phyloP scores from a whole-genome alignment of 202 grass and related monocot genomes.

The Musa balbisiana region DNA sequence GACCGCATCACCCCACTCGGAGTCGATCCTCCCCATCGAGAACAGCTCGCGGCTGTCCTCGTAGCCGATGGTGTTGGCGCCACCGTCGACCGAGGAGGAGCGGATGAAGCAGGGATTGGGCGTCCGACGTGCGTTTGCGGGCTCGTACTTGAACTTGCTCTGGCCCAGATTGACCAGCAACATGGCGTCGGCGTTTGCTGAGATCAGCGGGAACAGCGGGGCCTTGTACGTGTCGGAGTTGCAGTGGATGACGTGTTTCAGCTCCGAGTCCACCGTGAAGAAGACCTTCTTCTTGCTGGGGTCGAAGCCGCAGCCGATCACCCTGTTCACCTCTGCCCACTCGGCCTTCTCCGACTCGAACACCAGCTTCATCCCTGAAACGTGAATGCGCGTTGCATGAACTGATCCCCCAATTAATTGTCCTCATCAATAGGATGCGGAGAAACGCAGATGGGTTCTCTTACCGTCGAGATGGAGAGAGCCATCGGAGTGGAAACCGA shows the following conservation, averaged over 20 bases:
- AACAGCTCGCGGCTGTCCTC: constrained; percentile 94
- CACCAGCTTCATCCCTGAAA: constrained; percentile 74
- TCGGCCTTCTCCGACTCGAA: constrained; percentile 60
- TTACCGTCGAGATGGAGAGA: constrained; percentile 85
- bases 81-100: constrained; percentile 26
- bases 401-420: background rate
- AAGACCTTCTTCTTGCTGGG: constrained; percentile 77
- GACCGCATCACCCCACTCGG: constrained; percentile 39
- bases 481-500: constrained; percentile 88
- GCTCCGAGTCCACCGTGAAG: constrained; percentile 81
- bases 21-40: constrained; percentile 79
- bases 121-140: constrained; percentile 60
- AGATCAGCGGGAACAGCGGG: constrained; percentile 62
- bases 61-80: constrained; percentile 27
- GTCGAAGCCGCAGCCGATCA: constrained; percentile 84
- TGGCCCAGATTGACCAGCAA: constrained; percentile 88
- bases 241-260: constrained; percentile 67
- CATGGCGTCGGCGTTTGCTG: constrained; percentile 68
- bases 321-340: constrained; percentile 69
- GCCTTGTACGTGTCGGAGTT: constrained; percentile 57
- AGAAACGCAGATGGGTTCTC: background rate
- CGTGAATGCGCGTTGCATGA: background rate
- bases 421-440: background rate
- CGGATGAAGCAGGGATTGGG: constrained; percentile 70
- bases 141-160: constrained; percentile 81